Conservation (phyloP, 176 grass and related monocot genomes). For the Aechmea fasciata region DNA sequence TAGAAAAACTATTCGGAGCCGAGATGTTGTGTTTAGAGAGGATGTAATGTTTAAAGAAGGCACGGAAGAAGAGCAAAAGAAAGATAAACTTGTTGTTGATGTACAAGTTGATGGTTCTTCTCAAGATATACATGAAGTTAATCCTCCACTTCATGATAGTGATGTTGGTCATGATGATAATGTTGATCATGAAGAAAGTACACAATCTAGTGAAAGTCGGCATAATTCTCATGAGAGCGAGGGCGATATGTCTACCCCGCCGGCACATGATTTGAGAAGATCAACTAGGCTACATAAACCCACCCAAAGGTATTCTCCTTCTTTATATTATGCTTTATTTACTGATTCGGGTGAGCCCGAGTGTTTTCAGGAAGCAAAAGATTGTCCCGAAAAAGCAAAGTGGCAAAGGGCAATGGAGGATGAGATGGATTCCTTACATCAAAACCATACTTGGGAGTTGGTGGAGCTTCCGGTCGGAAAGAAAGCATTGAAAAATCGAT, state of each 20-base stretch:
- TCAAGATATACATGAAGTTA: background rate
- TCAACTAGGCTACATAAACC: background rate
- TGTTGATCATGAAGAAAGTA: no score
- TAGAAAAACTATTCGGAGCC: background rate
- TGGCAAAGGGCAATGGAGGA: no score
- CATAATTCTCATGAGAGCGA: no score
- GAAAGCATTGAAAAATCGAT: background rate
- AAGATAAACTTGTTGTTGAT: background rate
- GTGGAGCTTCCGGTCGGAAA: background rate
- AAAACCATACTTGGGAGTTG: background rate
- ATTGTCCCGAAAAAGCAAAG: no score
- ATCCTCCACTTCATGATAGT: no score
- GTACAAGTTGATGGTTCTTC: background rate
- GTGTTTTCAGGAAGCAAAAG: no score
- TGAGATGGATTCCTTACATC: no score
- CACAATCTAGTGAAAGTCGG: no score
- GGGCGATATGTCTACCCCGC: no score
- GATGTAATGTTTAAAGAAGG: background rate
- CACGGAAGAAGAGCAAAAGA: no score
- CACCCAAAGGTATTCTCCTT: background rate
- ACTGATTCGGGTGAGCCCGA: background rate
- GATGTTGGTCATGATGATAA: background rate
- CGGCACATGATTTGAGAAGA: background rate
- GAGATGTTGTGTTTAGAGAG: background rate
- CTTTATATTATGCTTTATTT: background rate